Conservation (phyloP, 805 yeast species). For the Candida lessepsii region DNA sequence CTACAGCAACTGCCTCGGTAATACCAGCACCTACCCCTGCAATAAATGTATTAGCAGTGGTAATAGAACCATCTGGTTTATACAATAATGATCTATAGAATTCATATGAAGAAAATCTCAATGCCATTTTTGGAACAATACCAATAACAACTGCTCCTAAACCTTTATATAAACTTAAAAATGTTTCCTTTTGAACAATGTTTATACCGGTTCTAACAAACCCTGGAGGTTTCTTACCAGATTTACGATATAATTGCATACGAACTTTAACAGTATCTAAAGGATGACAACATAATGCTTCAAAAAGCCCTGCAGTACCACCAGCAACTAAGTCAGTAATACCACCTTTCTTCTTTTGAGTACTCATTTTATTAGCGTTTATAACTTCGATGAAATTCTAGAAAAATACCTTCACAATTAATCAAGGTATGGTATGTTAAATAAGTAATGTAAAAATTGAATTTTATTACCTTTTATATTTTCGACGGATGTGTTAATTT, state of each 20-base stretch:
- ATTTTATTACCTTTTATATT: background rate
- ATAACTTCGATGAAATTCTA: background rate
- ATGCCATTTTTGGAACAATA: slow-evolving; percentile 97
- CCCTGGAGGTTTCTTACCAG: slow-evolving; percentile 80
- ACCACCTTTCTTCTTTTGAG: slow-evolving; percentile 35
- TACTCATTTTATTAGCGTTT: slow-evolving; percentile 5
- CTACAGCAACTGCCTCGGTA: slow-evolving; percentile 92
- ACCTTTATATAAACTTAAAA: slow-evolving; percentile 88
- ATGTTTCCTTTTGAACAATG: slow-evolving; percentile 77
- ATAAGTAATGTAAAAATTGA: too few relatives aligned
- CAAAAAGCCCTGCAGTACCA: slow-evolving; percentile 95
- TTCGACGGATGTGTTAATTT: slow-evolving; percentile 2
- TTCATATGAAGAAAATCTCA: slow-evolving; percentile 92
- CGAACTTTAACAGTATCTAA: slow-evolving; percentile 95
- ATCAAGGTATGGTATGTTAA: too few relatives aligned
- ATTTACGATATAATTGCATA: slow-evolving; percentile 84
- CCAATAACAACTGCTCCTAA: slow-evolving; percentile 97
- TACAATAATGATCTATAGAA: slow-evolving; percentile 71
- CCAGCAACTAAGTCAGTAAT: slow-evolving; percentile 82
- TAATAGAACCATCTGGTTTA: slow-evolving; percentile 60
- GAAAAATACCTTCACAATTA: too few relatives aligned
- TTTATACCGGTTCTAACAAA: slow-evolving; percentile 77
- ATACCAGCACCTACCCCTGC: slow-evolving; percentile 98
- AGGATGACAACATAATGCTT: slow-evolving; percentile 98
- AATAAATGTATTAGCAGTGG: slow-evolving; percentile 73